phyloP scores from a whole-genome alignment of 1,284 basidiomycete genomes.

The Puccinia horiana region DNA sequence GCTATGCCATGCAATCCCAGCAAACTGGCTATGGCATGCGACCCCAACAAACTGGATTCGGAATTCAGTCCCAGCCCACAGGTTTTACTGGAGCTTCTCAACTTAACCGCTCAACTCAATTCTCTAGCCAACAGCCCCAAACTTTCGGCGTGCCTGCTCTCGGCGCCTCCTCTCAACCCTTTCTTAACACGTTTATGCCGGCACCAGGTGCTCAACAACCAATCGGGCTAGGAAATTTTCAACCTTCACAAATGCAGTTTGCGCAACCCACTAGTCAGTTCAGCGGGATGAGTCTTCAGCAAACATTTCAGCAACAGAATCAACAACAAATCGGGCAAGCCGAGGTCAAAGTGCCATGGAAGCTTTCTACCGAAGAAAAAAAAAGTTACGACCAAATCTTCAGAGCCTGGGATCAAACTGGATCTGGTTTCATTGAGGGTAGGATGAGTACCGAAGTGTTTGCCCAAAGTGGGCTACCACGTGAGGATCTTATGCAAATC shows the following conservation, averaged over 20 bases:
- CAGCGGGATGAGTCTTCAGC: slow-evolving; percentile 50
- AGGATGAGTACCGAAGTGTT: slow-evolving; percentile 88
- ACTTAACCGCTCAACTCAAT: slow-evolving; percentile 29
- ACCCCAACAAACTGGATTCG: slow-evolving; percentile 44
- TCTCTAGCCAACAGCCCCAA: slow-evolving; percentile 23
- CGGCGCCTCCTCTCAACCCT: slow-evolving; percentile 47
- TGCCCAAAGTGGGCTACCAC: slow-evolving; percentile 84
- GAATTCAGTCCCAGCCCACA: slow-evolving; percentile 43
- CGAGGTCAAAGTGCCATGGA: slow-evolving; percentile 82
- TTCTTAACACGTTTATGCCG: slow-evolving; percentile 49
- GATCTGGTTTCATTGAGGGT: slow-evolving; percentile 84
- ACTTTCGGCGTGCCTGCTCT: slow-evolving; percentile 42
- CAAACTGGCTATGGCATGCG: slow-evolving; percentile 27
- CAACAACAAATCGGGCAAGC: slow-evolving; percentile 71
- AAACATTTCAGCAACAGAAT: slow-evolving; percentile 71
- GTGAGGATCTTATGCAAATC: slow-evolving; percentile 88
- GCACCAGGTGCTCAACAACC: slow-evolving; percentile 44
- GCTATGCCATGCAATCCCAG: slow-evolving; percentile 27
- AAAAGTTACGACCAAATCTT: slow-evolving; percentile 97
- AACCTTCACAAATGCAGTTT: slow-evolving; percentile 49
- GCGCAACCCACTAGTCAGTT: slow-evolving; percentile 48
- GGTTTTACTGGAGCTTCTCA: slow-evolving; percentile 21
- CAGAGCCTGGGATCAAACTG: slow-evolving; percentile 84
- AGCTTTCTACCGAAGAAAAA: slow-evolving; percentile 83
- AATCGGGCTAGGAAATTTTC: slow-evolving; percentile 32